Percentiles rank a stretch among this genome's conserved stretches.
These are phyloP conservation scores for Sophora flavescens DNA, from an alignment of 306 rosid genomes.

Conservation along the genomic window DNA sequence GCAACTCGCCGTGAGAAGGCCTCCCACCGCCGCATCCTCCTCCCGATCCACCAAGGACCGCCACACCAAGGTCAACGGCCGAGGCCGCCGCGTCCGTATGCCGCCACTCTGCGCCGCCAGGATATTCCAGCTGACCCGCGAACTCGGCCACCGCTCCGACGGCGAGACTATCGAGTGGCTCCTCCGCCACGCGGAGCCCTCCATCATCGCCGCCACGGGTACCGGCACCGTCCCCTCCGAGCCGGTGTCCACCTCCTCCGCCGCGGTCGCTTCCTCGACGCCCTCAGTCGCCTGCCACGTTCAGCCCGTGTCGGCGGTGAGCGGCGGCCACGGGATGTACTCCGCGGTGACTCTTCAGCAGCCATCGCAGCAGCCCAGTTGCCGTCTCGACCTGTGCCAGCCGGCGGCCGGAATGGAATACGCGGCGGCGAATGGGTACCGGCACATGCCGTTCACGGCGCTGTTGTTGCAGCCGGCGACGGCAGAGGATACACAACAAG, in stretches of 20 bases:
- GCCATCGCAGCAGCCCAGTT: constrained; percentile 57
- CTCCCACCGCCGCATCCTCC: constrained; percentile 31
- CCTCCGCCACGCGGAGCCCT: constrained; percentile 86
- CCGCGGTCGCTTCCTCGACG: constrained; percentile 38
- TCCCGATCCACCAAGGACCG: constrained; percentile 75
- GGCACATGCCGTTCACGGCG: constrained; percentile 91
- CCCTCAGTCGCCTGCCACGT: constrained; percentile 55
- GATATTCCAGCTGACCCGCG: constrained; percentile 91
- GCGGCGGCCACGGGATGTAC: constrained; percentile 58
- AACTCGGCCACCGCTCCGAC: constrained; percentile 96
- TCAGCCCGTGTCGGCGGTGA: constrained; percentile 46
- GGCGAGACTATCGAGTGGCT: constrained; percentile 99
- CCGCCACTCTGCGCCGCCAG: constrained; percentile 95
- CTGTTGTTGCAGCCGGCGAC: constrained; percentile 74
- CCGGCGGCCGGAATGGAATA: constrained; percentile 63
- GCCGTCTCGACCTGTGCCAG: constrained; percentile 70
- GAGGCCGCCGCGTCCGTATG: constrained; percentile 96
- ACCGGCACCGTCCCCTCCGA: constrained; percentile 72
- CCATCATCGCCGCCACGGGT: constrained; percentile 88
- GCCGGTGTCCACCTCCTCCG: constrained; percentile 54
- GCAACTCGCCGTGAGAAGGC: constrained; percentile 42
- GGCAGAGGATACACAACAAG: constrained; percentile 60
- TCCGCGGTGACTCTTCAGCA: constrained; percentile 35
- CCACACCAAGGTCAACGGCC: constrained; percentile 93
- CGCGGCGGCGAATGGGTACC: constrained; percentile 49